Conservation (phyloP, 2,329 filamentous ascomycete species). For the Dothistroma septosporum region DNA sequence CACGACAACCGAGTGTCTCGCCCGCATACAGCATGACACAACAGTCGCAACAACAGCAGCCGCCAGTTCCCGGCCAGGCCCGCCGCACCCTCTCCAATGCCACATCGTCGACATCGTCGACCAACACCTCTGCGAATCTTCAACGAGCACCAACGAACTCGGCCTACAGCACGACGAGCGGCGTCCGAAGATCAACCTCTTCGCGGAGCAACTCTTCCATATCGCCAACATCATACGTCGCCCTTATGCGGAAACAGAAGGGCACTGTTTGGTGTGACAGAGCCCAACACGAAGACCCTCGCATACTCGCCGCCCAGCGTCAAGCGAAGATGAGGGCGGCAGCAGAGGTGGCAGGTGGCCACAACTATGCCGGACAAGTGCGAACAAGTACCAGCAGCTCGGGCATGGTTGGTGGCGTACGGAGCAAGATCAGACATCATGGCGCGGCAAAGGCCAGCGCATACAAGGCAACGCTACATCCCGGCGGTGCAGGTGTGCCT, state of each 20-base stretch:
- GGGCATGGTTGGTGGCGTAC: constrained; percentile 51
- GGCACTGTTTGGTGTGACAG: constrained; percentile 98
- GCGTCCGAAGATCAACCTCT: constrained; percentile 70
- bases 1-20: constrained; percentile 15
- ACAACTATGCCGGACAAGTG: constrained; percentile 29
- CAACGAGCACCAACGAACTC: constrained; percentile 48
- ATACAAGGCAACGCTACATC: constrained; percentile 70
- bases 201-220: constrained; percentile 61
- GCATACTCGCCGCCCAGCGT: constrained; percentile 74
- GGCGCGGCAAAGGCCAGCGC: constrained; percentile 73
- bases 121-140: constrained; percentile 41
- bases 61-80: constrained; percentile 19
- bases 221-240: constrained; percentile 77
- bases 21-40: constrained; percentile 22
- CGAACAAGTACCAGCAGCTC: constrained; percentile 34
- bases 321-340: constrained; percentile 83
- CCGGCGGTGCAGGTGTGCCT: constrained; percentile 75
- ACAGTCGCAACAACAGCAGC: constrained; percentile 13
- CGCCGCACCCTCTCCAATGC: constrained; percentile 63
- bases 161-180: constrained; percentile 23
- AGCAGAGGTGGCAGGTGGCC: constrained; percentile 71
- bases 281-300: constrained; percentile 84
- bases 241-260: constrained; percentile 93
- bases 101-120: constrained; percentile 66
- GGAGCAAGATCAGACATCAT: constrained; percentile 84